Evolutionary conservation across 345 rosid species (phyloP).

Genomic region (Mallotus nudiflorus): DNA sequence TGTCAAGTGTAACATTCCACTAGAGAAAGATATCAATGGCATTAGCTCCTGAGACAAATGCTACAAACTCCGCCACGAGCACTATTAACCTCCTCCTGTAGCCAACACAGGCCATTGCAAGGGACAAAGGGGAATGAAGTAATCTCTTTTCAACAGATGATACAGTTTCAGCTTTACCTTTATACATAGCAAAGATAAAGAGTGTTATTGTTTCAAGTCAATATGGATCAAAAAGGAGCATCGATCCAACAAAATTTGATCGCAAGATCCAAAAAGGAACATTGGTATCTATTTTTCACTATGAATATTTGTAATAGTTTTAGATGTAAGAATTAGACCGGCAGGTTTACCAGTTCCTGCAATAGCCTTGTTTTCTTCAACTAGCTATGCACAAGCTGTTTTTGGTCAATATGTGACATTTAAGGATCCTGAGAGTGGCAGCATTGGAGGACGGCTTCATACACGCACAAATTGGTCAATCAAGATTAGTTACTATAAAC

Average conservation of each 20-base stretch:
- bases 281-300: neutral
- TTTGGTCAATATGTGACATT: too few species aligned
- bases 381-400: neutral
- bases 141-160: neutral
- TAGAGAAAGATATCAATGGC: slow-evolving; percentile 41
- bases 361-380: neutral
- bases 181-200: neutral
- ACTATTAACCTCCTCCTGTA: slow-evolving; percentile 6
- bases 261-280: neutral
- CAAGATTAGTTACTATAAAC: too few species aligned
- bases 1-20: slow-evolving; percentile 45
- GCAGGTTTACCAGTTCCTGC: neutral
- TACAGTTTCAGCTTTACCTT: neutral
- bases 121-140: neutral
- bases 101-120: slow-evolving; percentile 29
- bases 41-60: neutral
- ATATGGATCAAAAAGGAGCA: neutral
- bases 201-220: neutral
- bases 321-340: neutral
- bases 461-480: too few species aligned
- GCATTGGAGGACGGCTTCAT: too few species aligned
- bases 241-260: too few species aligned
- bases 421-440: too few species aligned
- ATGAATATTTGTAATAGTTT: neutral
- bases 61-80: slow-evolving; percentile 16